These are phyloP conservation scores for Pachyrhizus erosus DNA, from an alignment of 306 rosid genomes.

Conservation along the genomic window DNA sequence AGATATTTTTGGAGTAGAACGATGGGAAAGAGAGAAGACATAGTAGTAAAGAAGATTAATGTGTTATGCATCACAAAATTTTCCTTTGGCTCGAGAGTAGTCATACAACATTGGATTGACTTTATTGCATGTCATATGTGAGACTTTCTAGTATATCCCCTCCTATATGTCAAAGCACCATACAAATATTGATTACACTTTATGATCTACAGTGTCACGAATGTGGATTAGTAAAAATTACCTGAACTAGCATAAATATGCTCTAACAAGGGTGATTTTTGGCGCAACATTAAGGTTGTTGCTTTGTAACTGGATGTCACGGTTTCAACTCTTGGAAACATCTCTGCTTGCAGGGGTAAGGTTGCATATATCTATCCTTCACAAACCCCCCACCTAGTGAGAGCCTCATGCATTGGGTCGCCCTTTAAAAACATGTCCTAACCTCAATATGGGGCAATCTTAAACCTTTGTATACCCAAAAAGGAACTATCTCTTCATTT, in stretches of 20 bases:
- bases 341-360: background rate
- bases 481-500: background rate
- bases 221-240: background rate
- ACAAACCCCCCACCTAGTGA: background rate
- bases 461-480: background rate
- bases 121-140: background rate
- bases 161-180: conserved; percentile 11
- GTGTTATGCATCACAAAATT: background rate
- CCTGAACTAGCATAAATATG: background rate
- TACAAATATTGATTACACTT: background rate
- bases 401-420: background rate
- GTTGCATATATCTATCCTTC: background rate
- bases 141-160: background rate
- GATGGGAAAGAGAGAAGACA: background rate
- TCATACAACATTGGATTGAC: background rate
- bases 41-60: too few relatives aligned
- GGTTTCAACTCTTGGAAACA: background rate
- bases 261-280: background rate
- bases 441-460: background rate
- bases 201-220: background rate
- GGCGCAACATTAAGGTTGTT: background rate
- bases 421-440: background rate
- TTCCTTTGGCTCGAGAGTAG: background rate
- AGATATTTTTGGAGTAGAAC: background rate
- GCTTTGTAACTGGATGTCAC: background rate